phyloP scores from a whole-genome alignment of 495 filamentous ascomycete genomes.

The Penicillium taxi region DNA sequence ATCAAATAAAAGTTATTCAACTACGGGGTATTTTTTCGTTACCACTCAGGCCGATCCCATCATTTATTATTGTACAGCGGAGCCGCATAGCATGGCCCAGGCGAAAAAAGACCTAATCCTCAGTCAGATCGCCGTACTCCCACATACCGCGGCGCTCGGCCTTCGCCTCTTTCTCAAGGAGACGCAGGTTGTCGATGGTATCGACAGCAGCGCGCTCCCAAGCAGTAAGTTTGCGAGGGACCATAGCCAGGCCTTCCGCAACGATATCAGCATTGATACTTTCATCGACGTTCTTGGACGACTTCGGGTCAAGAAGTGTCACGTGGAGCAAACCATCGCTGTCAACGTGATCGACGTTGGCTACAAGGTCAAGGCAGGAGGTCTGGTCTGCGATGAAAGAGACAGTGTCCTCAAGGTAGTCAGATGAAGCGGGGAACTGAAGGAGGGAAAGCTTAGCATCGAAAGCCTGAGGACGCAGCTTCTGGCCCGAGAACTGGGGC shows the following conservation, averaged over 20 bases:
- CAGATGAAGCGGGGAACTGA: slow-evolving; percentile 67
- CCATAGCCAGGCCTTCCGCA: slow-evolving; percentile 76
- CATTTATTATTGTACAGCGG: slow-evolving; percentile 16
- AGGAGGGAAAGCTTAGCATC: slow-evolving; percentile 84
- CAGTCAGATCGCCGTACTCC: slow-evolving; percentile 95
- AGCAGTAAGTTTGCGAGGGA: slow-evolving; percentile 76
- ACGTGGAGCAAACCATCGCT: slow-evolving; percentile 72
- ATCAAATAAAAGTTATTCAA: no score
- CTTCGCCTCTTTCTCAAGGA: slow-evolving; percentile 69
- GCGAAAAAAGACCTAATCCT: slow-evolving; percentile 52
- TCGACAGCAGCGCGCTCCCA: slow-evolving; percentile 76
- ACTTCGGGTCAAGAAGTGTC: slow-evolving; percentile 69
- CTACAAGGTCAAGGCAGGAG: slow-evolving; percentile 65
- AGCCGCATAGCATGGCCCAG: slow-evolving; percentile 9
- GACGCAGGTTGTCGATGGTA: slow-evolving; percentile 55
- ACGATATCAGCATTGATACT: slow-evolving; percentile 84
- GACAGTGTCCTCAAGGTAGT: slow-evolving; percentile 76
- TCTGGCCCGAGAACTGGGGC: slow-evolving; percentile 67
- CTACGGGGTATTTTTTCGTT: no score
- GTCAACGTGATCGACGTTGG: slow-evolving; percentile 76
- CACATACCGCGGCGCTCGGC: slow-evolving; percentile 74
- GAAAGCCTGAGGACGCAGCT: slow-evolving; percentile 75
- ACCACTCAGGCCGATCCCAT: no score
- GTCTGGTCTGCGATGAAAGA: slow-evolving; percentile 60
- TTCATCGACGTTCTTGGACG: slow-evolving; percentile 53